These are phyloP conservation scores for Lactifluus volemus DNA, from an alignment of 768 basidiomycete genomes.

Conservation along the genomic window DNA sequence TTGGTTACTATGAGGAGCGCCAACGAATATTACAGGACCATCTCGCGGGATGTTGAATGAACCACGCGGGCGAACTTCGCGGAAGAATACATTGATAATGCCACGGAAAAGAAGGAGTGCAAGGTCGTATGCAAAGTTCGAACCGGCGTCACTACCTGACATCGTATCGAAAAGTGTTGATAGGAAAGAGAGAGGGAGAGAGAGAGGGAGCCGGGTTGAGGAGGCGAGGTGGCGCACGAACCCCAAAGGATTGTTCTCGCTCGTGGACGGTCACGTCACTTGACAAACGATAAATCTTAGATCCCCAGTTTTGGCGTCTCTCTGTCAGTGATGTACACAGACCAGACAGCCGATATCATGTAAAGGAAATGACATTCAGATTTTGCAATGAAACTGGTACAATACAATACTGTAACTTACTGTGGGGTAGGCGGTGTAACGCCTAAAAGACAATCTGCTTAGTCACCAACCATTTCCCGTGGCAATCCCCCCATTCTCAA, in stretches of 20 bases:
- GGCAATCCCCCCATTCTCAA: not conserved
- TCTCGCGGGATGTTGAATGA: constrained; percentile 87
- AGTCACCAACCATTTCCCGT: not conserved
- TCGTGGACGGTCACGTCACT: not conserved
- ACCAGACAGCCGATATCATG: too few species aligned
- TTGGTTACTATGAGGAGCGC: constrained; percentile 89
- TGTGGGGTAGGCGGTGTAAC: too few species aligned
- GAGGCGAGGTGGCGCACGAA: not conserved
- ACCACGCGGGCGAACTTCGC: constrained; percentile 88
- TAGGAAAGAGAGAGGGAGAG: not conserved
- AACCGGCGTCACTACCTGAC: not conserved
- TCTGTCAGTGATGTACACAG: too few species aligned
- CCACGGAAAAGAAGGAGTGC: constrained; percentile 77
- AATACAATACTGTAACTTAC: too few species aligned
- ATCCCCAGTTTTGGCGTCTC: too few species aligned
- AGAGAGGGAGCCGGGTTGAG: not conserved
- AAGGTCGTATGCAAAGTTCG: constrained; percentile 48
- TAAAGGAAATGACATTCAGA: too few species aligned
- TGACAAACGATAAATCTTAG: too few species aligned
- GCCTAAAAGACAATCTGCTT: not conserved
- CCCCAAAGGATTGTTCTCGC: not conserved
- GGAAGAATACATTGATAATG: constrained; percentile 88
- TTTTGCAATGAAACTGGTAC: too few species aligned
- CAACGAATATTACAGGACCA: constrained; percentile 91
- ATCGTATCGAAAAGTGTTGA: constrained; percentile 22